Evolutionary conservation across 1,139 yeast species (phyloP).

Genomic region (Geotrichum europaeum): DNA sequence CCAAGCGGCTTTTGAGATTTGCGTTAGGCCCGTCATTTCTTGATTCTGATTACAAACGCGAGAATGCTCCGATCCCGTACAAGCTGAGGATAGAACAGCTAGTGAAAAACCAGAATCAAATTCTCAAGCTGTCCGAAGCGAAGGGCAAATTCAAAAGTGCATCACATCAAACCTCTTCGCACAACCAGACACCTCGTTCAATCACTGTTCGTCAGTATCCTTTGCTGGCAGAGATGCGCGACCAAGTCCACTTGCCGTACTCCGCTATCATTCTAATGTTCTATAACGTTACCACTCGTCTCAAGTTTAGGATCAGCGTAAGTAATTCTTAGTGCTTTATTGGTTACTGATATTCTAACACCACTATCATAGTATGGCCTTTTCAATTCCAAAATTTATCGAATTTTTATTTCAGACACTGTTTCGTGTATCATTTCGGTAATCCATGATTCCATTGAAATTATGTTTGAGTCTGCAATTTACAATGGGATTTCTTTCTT

Average conservation of each 20-base stretch:
- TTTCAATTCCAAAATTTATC: neutral
- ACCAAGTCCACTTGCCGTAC: neutral
- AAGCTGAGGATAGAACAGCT: neutral
- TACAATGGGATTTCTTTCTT: neutral
- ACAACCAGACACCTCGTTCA: neutral
- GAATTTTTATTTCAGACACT: neutral
- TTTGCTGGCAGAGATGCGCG: neutral
- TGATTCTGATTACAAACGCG: constrained; percentile 13
- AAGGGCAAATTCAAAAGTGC: neutral
- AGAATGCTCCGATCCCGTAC: neutral
- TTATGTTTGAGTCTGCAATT: neutral
- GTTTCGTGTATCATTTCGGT: neutral
- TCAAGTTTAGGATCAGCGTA: neutral
- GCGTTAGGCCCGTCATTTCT: constrained; percentile 30
- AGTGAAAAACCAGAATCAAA: neutral
- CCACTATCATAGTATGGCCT: neutral
- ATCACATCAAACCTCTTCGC: neutral
- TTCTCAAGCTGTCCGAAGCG: neutral
- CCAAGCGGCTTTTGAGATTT: constrained; percentile 26
- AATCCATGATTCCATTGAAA: neutral
- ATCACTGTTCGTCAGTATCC: neutral
- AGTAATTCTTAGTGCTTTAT: neutral
- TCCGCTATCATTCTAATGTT: neutral
- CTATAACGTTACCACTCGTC: neutral
- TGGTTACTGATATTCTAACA: neutral